A percentile compares a stretch with the other conserved stretches of the same genome.
These are phyloP conservation scores for Alternaria alternata DNA, from an alignment of 2,329 filamentous ascomycete species.

Conservation along the genomic window DNA sequence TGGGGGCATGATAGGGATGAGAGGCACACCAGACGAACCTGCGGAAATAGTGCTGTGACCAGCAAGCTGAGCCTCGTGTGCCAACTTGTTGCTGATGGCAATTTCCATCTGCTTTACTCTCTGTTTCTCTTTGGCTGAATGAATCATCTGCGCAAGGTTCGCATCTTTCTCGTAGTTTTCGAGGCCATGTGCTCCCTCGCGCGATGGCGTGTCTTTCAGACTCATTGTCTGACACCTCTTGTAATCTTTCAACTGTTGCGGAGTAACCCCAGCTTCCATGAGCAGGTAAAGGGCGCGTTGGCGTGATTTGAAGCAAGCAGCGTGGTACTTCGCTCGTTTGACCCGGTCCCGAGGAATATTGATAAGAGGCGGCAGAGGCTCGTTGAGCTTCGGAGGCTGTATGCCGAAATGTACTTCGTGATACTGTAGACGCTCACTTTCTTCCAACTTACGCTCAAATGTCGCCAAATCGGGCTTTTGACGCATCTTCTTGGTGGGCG, in stretches of 20 bases:
- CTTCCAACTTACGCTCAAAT: slow-evolving; percentile 33
- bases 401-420: slow-evolving; percentile 44
- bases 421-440: slow-evolving; percentile 44
- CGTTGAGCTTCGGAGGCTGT: slow-evolving; percentile 32
- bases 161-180: slow-evolving; percentile 38
- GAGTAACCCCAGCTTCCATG: slow-evolving; percentile 40
- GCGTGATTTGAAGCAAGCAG: slow-evolving; percentile 44
- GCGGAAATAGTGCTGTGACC: slow-evolving; percentile 12
- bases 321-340: slow-evolving; percentile 38
- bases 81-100: slow-evolving; percentile 36
- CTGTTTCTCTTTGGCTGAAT: slow-evolving; percentile 24
- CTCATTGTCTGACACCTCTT: slow-evolving; percentile 28
- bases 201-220: slow-evolving; percentile 33
- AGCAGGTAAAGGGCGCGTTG: slow-evolving; percentile 42
- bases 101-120: slow-evolving; percentile 37
- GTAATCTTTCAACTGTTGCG: slow-evolving; percentile 41
- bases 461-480: slow-evolving; percentile 36
- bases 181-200: slow-evolving; percentile 28
- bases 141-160: slow-evolving; percentile 26
- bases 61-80: slow-evolving; percentile 34
- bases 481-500: slow-evolving; percentile 29
- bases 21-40: slow-evolving; percentile 26
- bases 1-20: slow-evolving; percentile 35
- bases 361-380: slow-evolving; percentile 40
- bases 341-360: slow-evolving; percentile 37